Conservation (phyloP, 768 basidiomycete genomes). For the Lentinula detonsa region DNA sequence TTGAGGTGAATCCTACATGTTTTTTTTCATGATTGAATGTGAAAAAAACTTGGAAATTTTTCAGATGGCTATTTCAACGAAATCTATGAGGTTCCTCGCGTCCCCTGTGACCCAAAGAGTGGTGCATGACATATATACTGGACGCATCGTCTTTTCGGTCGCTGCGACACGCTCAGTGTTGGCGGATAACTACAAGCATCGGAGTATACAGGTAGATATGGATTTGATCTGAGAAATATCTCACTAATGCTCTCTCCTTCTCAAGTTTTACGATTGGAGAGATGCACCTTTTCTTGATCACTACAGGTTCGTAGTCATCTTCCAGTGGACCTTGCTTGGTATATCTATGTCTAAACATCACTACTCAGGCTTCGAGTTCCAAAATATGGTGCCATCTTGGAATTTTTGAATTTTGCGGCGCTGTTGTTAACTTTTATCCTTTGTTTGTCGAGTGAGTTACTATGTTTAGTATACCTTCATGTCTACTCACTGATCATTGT, state of each 20-base stretch:
- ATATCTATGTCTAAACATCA: neutral
- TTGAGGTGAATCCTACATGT: slow-evolving; percentile 57
- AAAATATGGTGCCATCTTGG: slow-evolving; percentile 68
- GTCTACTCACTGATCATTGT: neutral
- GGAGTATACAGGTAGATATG: slow-evolving; percentile 13
- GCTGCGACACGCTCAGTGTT: slow-evolving; percentile 67
- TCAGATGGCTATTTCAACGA: slow-evolving; percentile 80
- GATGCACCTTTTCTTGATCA: slow-evolving; percentile 76
- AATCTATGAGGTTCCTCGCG: slow-evolving; percentile 79
- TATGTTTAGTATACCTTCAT: neutral
- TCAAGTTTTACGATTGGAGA: slow-evolving; percentile 64
- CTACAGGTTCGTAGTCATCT: slow-evolving; percentile 46
- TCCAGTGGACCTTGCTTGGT: neutral
- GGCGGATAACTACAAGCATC: slow-evolving; percentile 85
- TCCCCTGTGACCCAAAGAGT: slow-evolving; percentile 82
- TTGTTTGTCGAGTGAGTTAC: slow-evolving; percentile 58
- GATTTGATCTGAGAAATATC: too few relatives aligned
- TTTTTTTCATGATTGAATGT: neutral
- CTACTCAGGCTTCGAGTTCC: slow-evolving; percentile 69
- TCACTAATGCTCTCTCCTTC: slow-evolving; percentile 25
- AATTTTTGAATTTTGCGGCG: slow-evolving; percentile 70
- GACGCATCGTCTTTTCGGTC: slow-evolving; percentile 64
- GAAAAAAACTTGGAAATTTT: neutral
- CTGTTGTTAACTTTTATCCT: slow-evolving; percentile 66
- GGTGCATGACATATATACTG: slow-evolving; percentile 81